Conservation (phyloP, 495 filamentous ascomycete species). For the Thermothielavioides terrestris region DNA sequence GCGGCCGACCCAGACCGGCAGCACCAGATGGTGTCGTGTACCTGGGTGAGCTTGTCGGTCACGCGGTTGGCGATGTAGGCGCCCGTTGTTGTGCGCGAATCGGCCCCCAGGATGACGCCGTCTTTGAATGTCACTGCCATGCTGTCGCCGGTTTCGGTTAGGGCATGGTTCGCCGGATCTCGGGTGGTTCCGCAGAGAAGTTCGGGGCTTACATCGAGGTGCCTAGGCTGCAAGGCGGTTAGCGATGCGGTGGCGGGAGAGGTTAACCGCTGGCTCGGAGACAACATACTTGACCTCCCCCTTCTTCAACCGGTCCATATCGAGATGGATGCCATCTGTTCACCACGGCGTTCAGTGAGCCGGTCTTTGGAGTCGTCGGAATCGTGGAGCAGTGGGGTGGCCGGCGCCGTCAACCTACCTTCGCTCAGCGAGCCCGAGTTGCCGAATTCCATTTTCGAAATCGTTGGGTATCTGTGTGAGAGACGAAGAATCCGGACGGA, state of each 20-base stretch:
- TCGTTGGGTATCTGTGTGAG: slow-evolving; percentile 5
- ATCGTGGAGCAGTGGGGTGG: slow-evolving; percentile 7
- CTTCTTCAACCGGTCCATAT: slow-evolving; percentile 74
- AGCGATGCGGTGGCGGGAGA: slow-evolving; percentile 3
- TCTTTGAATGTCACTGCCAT: slow-evolving; percentile 97
- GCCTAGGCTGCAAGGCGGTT: slow-evolving; percentile 57
- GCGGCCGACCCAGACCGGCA: slow-evolving; percentile 94
- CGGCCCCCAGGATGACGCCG: slow-evolving; percentile 91
- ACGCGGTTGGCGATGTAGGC: slow-evolving; percentile 98
- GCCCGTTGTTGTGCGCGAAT: slow-evolving; percentile 97
- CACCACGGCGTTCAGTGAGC: slow-evolving; percentile 15
- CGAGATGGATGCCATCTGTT: slow-evolving; percentile 94
- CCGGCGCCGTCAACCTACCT: slow-evolving; percentile 41
- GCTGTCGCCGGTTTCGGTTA: slow-evolving; percentile 36
- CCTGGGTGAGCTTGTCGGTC: slow-evolving; percentile 96
- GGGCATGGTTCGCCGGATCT: slow-evolving; percentile 8
- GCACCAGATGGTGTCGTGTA: slow-evolving; percentile 99
- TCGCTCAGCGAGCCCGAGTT: slow-evolving; percentile 62
- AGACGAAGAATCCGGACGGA: not conserved
- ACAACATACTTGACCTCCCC: slow-evolving; percentile 60
- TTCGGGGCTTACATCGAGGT: slow-evolving; percentile 79
- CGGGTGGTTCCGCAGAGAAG: not conserved
- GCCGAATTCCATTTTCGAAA: slow-evolving; percentile 48
- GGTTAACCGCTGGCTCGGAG: not conserved
- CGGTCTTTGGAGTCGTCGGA: no score